Evolutionary conservation across 352 stramenopile genomes (phyloP).

Genomic region (Discostella stelligera): DNA sequence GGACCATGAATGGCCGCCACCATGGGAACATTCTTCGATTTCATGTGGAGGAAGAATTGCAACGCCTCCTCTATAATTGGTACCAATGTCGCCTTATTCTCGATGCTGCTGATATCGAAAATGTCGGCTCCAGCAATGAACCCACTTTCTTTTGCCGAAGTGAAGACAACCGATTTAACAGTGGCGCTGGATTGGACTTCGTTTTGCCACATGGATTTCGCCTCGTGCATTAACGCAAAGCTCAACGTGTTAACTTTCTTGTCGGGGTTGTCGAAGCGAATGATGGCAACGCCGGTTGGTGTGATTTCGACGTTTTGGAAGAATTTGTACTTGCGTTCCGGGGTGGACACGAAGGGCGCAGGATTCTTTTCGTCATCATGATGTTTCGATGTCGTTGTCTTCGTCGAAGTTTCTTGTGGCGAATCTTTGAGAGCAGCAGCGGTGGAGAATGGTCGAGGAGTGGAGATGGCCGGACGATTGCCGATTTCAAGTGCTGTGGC

Average conservation of each 20-base stretch:
- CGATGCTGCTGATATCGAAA: slow-evolving; percentile 90
- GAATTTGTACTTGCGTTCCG: slow-evolving; percentile 80
- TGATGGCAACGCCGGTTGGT: slow-evolving; percentile 87
- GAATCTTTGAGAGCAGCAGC: slow-evolving; percentile 3
- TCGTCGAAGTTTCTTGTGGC: neutral
- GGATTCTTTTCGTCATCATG: neutral
- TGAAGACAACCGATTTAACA: slow-evolving; percentile 96
- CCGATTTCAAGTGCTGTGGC: slow-evolving; percentile 4
- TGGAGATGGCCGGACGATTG: neutral
- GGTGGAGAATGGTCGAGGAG: slow-evolving; percentile 21
- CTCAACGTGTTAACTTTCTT: slow-evolving; percentile 92
- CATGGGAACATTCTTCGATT: slow-evolving; percentile 88
- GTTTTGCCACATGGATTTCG: slow-evolving; percentile 85
- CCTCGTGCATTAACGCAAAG: slow-evolving; percentile 88
- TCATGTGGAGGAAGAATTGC: slow-evolving; percentile 88
- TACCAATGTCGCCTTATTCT: slow-evolving; percentile 90
- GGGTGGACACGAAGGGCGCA: slow-evolving; percentile 38
- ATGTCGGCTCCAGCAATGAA: slow-evolving; percentile 99
- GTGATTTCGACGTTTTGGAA: slow-evolving; percentile 89
- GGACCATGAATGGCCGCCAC: slow-evolving; percentile 96
- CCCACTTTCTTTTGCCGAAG: slow-evolving; percentile 94
- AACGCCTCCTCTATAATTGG: slow-evolving; percentile 89
- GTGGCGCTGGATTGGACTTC: slow-evolving; percentile 87
- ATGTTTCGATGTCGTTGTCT: neutral
- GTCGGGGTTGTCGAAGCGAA: slow-evolving; percentile 89